These are phyloP conservation scores for Gamsiella multidivaricata DNA, from an alignment of 192 early-diverging fungal species.

Conservation along the genomic window DNA sequence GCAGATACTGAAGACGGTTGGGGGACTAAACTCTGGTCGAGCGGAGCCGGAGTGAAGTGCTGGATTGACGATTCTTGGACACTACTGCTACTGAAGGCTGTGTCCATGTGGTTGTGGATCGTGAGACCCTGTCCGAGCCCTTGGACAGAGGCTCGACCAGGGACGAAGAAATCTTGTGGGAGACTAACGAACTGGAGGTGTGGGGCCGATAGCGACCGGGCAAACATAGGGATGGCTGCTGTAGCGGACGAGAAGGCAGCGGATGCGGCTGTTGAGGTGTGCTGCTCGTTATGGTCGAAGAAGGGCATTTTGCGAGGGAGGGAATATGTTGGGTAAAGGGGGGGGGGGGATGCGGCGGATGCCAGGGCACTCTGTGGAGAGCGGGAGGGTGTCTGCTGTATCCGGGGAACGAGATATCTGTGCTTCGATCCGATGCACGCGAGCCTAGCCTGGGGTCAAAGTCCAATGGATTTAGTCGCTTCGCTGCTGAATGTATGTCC, in stretches of 20 bases:
- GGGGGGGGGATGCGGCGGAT: background rate
- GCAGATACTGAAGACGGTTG: background rate
- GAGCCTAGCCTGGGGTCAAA: too few species aligned
- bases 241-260: background rate
- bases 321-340: too few species aligned
- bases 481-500: too few species aligned
- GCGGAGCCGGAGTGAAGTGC: slow-evolving; percentile 10
- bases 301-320: slow-evolving; percentile 6
- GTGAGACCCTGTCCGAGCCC: slow-evolving; percentile 1
- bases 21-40: slow-evolving; percentile 10
- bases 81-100: background rate
- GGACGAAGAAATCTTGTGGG: slow-evolving; percentile 3
- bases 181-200: slow-evolving; percentile 15
- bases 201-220: slow-evolving; percentile 37
- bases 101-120: background rate
- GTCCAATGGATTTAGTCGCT: too few species aligned
- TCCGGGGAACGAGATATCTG: too few species aligned
- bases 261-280: slow-evolving; percentile 8
- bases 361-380: background rate
- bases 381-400: background rate
- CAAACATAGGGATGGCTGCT: slow-evolving; percentile 6
- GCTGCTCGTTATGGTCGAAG: slow-evolving; percentile 18
- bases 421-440: too few species aligned
- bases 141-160: slow-evolving; percentile 2
- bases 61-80: slow-evolving; percentile 2